These are phyloP conservation scores for Dryas octopetala DNA, from an alignment of 306 rosid species.

Conservation along the genomic window DNA sequence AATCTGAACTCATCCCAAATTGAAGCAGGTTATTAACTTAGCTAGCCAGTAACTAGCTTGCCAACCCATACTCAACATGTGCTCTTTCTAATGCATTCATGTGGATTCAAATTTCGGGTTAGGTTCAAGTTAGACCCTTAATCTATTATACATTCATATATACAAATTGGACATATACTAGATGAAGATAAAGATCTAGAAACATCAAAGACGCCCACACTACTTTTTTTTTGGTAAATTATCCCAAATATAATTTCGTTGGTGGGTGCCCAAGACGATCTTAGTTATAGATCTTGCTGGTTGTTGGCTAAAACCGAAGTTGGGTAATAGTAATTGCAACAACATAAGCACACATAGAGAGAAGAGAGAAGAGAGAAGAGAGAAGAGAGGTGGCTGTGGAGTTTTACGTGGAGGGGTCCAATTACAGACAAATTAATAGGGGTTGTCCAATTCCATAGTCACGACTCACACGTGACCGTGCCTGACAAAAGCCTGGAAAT, in stretches of 20 bases:
- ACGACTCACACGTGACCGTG: slow-evolving; percentile 58
- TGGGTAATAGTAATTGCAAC: slow-evolving; percentile 18
- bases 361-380: not conserved
- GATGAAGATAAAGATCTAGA: not conserved
- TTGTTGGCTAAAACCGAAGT: slow-evolving; percentile 31
- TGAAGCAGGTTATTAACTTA: no score
- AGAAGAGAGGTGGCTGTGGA: not conserved
- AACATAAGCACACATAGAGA: not conserved
- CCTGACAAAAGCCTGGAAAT: slow-evolving; percentile 44
- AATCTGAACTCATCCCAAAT: no score
- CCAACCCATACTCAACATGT: no score
- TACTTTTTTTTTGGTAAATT: not conserved
- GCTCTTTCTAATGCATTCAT: no score
- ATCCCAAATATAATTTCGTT: slow-evolving; percentile 3
- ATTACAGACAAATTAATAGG: slow-evolving; percentile 17
- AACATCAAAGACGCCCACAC: not conserved
- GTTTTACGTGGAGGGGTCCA: slow-evolving; percentile 10
- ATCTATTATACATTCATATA: no score
- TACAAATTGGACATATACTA: not conserved
- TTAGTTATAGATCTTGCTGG: slow-evolving; percentile 31
- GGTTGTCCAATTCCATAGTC: slow-evolving; percentile 32
- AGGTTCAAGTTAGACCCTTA: no score
- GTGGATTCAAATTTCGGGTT: no score
- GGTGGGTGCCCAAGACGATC: slow-evolving; percentile 22
- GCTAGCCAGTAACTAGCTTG: no score